Base-by-base conservation (phyloP, 140 eudicot genomes). In the Flaveria floridana region DNA sequence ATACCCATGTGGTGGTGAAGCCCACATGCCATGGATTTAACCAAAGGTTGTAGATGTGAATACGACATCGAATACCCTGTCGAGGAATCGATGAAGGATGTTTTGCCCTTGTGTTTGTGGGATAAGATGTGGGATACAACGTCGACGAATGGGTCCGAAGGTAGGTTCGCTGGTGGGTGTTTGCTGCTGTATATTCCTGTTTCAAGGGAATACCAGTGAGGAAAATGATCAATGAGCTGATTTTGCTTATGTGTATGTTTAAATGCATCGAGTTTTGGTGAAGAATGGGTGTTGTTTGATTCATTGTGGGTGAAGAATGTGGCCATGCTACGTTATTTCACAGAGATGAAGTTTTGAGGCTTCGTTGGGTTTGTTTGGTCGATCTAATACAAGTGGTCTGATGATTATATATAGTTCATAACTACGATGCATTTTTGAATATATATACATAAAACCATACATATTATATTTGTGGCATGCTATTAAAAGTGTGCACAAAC, bases 91-190 rank as follows among this genome's bases (percentile, higher is more conserved):
- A 87, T 79, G 68, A 91, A 83, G 16, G 97, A 91, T 3, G 83
- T 74, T 5, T 16, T 57, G 42, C 89, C 96, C 46, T 78, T 55
- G 52, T 83, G 88, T 18, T 76, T 77, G 26, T 83, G 79, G 2
- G 97, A 91, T 68, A 91, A 87, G 39, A 89, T 80, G 82, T 74
- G 76, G n/a, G 96, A 84, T 1, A 86, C 94, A 47, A 84, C 83
- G 52, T 87, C 89, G 28, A 85, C 76, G 79, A 78, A 71, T 46
- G 94, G 93, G 76, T 89, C 75, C 0, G 84, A 64, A 51, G 94
- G 97, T 50, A 91, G 85, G 30, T 56, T 23, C 14, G 79, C 48
- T 12, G 76, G 70, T 2, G 88, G 39, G 76, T 82, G 71, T 82
- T 73, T 78, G 87, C 94, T 86, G 11, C 16, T 71, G 68, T 91